Conservation (phyloP, 495 filamentous ascomycete species). For the Xanthoparmelia taractica region DNA sequence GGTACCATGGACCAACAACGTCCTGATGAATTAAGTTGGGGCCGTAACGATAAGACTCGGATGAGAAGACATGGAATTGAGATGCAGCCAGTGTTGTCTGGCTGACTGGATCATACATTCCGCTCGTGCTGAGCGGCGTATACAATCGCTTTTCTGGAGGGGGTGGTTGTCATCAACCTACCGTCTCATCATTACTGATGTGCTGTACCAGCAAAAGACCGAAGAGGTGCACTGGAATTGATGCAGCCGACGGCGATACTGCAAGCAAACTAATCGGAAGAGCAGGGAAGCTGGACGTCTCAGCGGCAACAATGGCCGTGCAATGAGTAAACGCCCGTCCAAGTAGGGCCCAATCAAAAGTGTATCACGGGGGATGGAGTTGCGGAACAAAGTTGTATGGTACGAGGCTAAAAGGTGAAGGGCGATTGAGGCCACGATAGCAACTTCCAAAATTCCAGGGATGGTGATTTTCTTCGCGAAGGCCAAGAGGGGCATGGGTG, state of each 20-base stretch:
- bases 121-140: slow-evolving; percentile 4
- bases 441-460: slow-evolving; percentile 8
- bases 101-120: slow-evolving; percentile 11
- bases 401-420: slow-evolving; percentile 3
- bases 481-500: slow-evolving; percentile 11
- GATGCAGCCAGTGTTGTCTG: slow-evolving; percentile 1
- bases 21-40: background rate
- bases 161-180: slow-evolving; percentile 4
- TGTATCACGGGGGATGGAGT: slow-evolving; percentile 6
- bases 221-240: slow-evolving; percentile 2
- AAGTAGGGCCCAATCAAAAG: slow-evolving; percentile 14
- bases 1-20: background rate
- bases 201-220: slow-evolving; percentile 9
- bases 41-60: slow-evolving; percentile 1
- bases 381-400: slow-evolving; percentile 8
- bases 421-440: slow-evolving; percentile 17
- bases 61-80: slow-evolving; percentile 5
- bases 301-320: slow-evolving; percentile 14
- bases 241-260: slow-evolving; percentile 15
- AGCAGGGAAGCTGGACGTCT: slow-evolving; percentile 11
- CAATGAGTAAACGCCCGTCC: slow-evolving; percentile 17
- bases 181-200: slow-evolving; percentile 11
- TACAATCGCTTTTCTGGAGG: slow-evolving; percentile 1
- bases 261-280: slow-evolving; percentile 20
- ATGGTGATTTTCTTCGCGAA: slow-evolving; percentile 6